Evolutionary conservation across 192 early-diverging fungal genomes (phyloP), one percentile per base, ranked within the genome.

Genomic region (Geosiphon pyriformis): DNA sequence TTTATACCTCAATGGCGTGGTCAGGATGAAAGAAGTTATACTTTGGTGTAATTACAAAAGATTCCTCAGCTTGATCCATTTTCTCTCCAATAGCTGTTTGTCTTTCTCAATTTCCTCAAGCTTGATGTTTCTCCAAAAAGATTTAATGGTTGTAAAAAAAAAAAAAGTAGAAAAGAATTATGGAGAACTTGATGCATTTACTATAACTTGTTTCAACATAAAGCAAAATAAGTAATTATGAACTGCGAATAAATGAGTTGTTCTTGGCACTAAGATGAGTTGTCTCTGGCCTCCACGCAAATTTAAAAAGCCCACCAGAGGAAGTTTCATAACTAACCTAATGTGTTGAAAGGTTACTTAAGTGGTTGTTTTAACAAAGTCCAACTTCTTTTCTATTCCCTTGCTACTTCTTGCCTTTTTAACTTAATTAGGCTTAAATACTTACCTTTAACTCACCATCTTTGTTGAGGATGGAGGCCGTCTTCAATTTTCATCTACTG

Each of bases 251-350:
- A 33, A 60, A 60, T 33, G 58, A 60, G 34, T 60, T 60, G 58
- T 60, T 60, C 58, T 60, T 60, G 32, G 33, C 6, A 37, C 58
- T 60, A 33, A 60, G 58, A 37, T 33, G 58, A 60, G 58, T 60
- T 60, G n/a, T n/a, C 58, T 20, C 32, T 60, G 34, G 58, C 34
- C 33, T 60, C 35, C 58, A 60, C 58, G 58, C 58, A 60, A 33
- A 60, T 26, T 60, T 60, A 37, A 60, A 42, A 60, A 60, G 58
- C 58, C 34, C 58, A 60, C 58, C 33, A n/a, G 58, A 60, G 58
- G 31, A 60, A 60, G 58, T 60, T 60, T 26, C 37, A 37, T 60
- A 57, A 57, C 55, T 57, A 57, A 29, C 31, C 55, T 57, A n/a
- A n/a, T n/a, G n/a, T n/a, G n/a, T n/a, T n/a, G n/a, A n/a, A n/a